phyloP scores from a whole-genome alignment of 495 filamentous ascomycete genomes.

The Tuber calosporum region DNA sequence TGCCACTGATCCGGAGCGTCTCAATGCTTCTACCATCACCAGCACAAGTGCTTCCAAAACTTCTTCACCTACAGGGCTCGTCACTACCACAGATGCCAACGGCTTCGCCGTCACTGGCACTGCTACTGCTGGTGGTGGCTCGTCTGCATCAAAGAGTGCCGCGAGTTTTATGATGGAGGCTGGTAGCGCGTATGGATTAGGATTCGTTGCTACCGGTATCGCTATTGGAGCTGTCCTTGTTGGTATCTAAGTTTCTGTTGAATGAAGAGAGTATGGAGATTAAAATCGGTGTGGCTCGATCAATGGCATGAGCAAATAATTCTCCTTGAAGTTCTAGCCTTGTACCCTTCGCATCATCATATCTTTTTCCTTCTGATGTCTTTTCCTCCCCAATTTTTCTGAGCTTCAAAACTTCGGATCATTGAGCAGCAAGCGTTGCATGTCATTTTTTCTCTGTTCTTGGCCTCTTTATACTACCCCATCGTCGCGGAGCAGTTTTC shows the following conservation, averaged over 20 bases:
- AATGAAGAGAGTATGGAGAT: conserved; percentile 11
- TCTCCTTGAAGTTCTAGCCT: conserved; percentile 10
- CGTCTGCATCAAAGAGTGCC: conserved; percentile 6
- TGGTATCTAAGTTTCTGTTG: conserved; percentile 25
- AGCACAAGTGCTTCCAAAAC: conserved; percentile 43
- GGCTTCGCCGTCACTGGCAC: conserved; percentile 43
- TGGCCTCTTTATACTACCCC: not conserved
- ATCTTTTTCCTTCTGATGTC: conserved; percentile 16
- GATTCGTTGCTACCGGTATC: conserved; percentile 33
- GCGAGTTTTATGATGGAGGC: conserved; percentile 19
- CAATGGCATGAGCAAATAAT: conserved; percentile 19
- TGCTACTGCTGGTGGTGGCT: conserved; percentile 32
- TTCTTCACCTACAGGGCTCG: conserved; percentile 29
- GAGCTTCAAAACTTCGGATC: conserved; percentile 7
- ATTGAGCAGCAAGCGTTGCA: conserved; percentile 9
- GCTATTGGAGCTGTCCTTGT: conserved; percentile 30
- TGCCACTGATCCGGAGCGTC: conserved; percentile 53
- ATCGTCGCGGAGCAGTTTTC: not conserved
- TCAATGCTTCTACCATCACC: conserved; percentile 50
- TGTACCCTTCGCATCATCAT: conserved; percentile 17
- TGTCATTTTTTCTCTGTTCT: conserved; percentile 7
- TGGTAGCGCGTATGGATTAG: conserved; percentile 35
- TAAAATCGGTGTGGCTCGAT: conserved; percentile 13
- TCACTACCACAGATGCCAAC: conserved; percentile 29
- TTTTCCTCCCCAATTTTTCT: not conserved